Base-by-base conservation (phyloP, 2,329 filamentous ascomycete species). In the Diaporthe nobilis region DNA sequence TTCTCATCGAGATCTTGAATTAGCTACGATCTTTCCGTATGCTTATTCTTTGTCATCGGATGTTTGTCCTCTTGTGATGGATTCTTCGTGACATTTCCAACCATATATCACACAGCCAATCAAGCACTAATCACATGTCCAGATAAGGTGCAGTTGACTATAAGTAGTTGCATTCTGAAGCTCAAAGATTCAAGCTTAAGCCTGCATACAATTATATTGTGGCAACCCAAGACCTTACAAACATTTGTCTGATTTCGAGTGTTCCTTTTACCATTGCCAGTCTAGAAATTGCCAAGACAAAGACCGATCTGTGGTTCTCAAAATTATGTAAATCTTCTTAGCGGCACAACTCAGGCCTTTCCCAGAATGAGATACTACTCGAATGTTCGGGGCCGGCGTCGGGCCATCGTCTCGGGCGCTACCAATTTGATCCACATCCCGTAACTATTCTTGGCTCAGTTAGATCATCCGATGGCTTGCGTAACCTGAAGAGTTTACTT, bases 321-420 rank as follows among this genome's bases (percentile, higher is more conserved):
- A 39, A 55, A 55, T 13, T 8, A 28, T 28, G 13, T 15, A 13
- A 28, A 15, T 39, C 22, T 20, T 70, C 34, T 49, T 39, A 28
- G 47, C 47, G 47, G 65, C 9, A 55, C 9, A 31, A 70, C 6
- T 42, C 25, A n/a, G 12, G 6, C n/a, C 7, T 22, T 42, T 53
- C n/a, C 12, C 49, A 39, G 63, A 53, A 28, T 20, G 9, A 39
- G 3, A 37, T 51, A 53, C 47, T 53, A 39, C 13, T 37, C 22
- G 65, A 53, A 34, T 39, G 34, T 68, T 28, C 20, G 55, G n/a
- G n/a, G 15, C 44, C 65, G 65, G 65, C 17, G 65, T 70, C 37
- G 13, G 65, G 49, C 34, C 49, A 55, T 42, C 12, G 34, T 70
- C 65, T 53, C 22, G 65, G 65, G 47, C 47, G 22, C 22, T 39